A percentile compares a stretch with the other conserved stretches of the same genome.
Evolutionary conservation across 2,329 filamentous ascomycete species (phyloP).

Genomic region (Fusarium goolgardi): DNA sequence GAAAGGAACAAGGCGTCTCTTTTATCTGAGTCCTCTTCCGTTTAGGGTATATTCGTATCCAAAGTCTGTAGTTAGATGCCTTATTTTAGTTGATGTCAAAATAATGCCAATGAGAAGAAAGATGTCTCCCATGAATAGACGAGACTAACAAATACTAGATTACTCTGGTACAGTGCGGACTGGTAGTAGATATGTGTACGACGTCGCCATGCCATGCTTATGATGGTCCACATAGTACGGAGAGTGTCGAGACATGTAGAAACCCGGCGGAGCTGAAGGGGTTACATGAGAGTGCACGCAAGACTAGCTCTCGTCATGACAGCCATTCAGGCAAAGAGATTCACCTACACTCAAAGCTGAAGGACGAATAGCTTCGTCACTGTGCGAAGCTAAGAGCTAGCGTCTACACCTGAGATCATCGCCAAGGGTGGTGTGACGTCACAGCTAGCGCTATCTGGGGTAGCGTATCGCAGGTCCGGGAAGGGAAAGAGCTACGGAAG

Average conservation of each 20-base stretch:
- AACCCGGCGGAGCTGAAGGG: conserved; percentile 7
- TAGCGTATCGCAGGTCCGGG: conserved; percentile 31
- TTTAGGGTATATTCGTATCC: conserved; percentile 8
- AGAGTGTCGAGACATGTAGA: conserved; percentile 21
- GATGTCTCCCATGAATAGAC: neutral
- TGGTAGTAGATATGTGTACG: conserved; percentile 11
- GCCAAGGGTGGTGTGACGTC: conserved; percentile 41
- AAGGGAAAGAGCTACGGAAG: conserved; percentile 37
- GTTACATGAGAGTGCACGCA: neutral
- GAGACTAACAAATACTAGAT: conserved; percentile 4
- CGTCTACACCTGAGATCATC: conserved; percentile 43
- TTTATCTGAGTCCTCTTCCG: neutral
- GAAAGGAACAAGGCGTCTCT: neutral
- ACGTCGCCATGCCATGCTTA: neutral
- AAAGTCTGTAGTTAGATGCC: conserved; percentile 7
- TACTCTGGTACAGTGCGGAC: conserved; percentile 37
- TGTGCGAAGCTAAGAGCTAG: conserved; percentile 26
- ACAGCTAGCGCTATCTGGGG: conserved; percentile 42
- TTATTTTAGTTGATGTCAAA: neutral
- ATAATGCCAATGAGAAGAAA: conserved; percentile 16
- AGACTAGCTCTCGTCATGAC: neutral
- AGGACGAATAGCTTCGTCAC: conserved; percentile 10
- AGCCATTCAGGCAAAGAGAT: conserved; percentile 3
- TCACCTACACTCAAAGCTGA: conserved; percentile 19
- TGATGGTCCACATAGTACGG: neutral